Conservation (phyloP, 371 early-diverging fungal genomes). For the Mortierella sp. region DNA sequence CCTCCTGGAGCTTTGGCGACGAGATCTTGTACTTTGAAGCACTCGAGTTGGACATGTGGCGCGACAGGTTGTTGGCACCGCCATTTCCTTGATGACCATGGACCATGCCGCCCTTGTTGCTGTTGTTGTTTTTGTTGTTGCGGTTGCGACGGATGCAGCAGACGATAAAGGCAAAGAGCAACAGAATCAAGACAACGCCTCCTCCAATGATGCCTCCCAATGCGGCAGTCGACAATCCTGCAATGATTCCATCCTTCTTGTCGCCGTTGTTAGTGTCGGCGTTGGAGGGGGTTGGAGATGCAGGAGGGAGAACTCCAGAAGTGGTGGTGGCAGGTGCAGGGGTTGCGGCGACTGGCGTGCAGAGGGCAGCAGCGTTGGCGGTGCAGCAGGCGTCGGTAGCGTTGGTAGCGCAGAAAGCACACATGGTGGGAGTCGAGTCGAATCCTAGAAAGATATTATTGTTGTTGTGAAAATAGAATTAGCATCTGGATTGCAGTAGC, state of each 20-base stretch:
- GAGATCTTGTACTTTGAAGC: conserved; percentile 50
- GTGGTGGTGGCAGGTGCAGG: background rate
- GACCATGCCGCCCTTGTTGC: conserved; percentile 5
- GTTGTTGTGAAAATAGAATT: conserved; percentile 3
- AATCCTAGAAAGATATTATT: conserved; percentile 19
- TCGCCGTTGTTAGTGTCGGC: background rate
- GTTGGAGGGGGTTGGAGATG: conserved; percentile 9
- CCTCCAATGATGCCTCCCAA: conserved; percentile 48
- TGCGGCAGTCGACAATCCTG: conserved; percentile 34
- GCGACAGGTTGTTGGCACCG: conserved; percentile 24
- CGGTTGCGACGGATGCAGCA: conserved; percentile 41
- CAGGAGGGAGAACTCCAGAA: background rate
- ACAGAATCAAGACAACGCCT: conserved; percentile 27
- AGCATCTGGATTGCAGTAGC: background rate
- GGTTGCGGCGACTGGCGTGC: conserved; percentile 1
- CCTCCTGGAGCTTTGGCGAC: conserved; percentile 56
- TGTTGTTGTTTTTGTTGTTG: background rate
- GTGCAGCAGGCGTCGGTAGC: conserved; percentile 28
- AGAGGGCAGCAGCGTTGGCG: conserved; percentile 1
- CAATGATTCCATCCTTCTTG: conserved; percentile 3
- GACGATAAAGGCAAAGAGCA: conserved; percentile 30
- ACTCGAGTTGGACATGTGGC: conserved; percentile 46
- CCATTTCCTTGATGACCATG: background rate
- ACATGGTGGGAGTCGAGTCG: conserved; percentile 13
- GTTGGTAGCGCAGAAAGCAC: conserved; percentile 31